phyloP scores from a whole-genome alignment of 164 flowering plant genomes.

The Tinospora cordifolia region DNA sequence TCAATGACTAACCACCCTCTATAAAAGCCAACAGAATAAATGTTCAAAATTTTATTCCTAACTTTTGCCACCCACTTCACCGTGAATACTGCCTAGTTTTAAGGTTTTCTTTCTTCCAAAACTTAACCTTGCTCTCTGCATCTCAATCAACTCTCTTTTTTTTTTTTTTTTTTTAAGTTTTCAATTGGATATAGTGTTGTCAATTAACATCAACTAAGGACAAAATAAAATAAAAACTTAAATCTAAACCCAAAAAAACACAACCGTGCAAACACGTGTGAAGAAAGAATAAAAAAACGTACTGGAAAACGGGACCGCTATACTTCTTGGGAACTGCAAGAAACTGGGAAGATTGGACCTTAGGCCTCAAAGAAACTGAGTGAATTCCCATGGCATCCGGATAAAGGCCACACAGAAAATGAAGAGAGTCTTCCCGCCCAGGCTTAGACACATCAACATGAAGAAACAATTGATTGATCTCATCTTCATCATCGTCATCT shows the following conservation, averaged over 20 bases:
- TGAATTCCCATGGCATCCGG: constrained; percentile 88
- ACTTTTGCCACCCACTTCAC: too few relatives aligned
- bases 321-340: constrained; percentile 36
- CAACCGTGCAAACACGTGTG: neutral
- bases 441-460: constrained; percentile 73
- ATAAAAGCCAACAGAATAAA: too few relatives aligned
- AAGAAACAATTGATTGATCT: constrained; percentile 61
- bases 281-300: constrained; percentile 21
- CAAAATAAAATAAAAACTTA: neutral
- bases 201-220: too few relatives aligned
- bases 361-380: constrained; percentile 59
- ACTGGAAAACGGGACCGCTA: constrained; percentile 66
- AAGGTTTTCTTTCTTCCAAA: neutral
- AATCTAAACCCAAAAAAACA: neutral
- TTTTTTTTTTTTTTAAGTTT: too few relatives aligned
- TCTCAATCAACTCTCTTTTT: neutral
- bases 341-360: constrained; percentile 24
- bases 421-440: constrained; percentile 36
- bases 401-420: constrained; percentile 75
- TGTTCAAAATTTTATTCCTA: too few relatives aligned
- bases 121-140: neutral
- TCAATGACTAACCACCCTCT: too few relatives aligned
- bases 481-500: constrained; percentile 45
- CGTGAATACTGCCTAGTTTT: too few relatives aligned
- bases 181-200: too few relatives aligned